Percentiles rank a stretch among this genome's conserved stretches.
phyloP scores from a whole-genome alignment of 768 basidiomycete species.

The Mycena vitilis region DNA sequence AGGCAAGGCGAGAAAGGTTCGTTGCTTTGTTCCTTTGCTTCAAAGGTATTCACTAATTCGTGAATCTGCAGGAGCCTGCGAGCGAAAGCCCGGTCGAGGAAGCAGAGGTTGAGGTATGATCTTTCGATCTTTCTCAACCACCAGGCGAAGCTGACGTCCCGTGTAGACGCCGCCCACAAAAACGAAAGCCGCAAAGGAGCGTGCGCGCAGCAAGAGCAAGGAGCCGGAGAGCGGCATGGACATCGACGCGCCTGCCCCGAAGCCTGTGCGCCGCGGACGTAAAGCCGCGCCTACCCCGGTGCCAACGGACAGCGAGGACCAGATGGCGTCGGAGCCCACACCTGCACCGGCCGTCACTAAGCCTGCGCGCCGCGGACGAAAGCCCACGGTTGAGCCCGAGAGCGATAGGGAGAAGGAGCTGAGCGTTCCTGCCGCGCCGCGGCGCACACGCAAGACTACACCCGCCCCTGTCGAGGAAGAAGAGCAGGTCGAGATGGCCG shows the following conservation, averaged over 20 bases:
- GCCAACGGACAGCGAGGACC: conserved; percentile 11
- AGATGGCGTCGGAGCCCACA: conserved; percentile 13
- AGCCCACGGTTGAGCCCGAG: conserved; percentile 21
- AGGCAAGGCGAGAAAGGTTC: conserved; percentile 1
- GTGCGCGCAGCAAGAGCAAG: not conserved
- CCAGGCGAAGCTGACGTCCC: no score
- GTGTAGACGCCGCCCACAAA: not conserved
- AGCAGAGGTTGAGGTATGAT: no score
- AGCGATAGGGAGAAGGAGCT: conserved; percentile 23
- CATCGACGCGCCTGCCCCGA: conserved; percentile 6
- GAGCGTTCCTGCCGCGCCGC: conserved; percentile 5
- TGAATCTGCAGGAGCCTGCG: conserved; percentile 38
- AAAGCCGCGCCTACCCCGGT: not conserved
- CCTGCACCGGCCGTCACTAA: conserved; percentile 11
- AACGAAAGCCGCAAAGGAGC: not conserved
- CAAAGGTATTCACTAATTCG: conserved; percentile 38
- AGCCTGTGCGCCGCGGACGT: conserved; percentile 15
- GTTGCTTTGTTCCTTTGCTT: not conserved
- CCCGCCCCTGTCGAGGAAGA: conserved; percentile 12
- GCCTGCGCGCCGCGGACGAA: conserved; percentile 14
- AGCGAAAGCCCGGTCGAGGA: no score
- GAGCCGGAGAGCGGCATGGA: conserved; percentile 25
- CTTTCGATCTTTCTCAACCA: no score
- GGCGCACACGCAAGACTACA: conserved; percentile 10
- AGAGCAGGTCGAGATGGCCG: conserved; percentile 17